Evolutionary conservation across 1,284 basidiomycete genomes (phyloP).

Genomic region (Cryptococcus floricola): DNA sequence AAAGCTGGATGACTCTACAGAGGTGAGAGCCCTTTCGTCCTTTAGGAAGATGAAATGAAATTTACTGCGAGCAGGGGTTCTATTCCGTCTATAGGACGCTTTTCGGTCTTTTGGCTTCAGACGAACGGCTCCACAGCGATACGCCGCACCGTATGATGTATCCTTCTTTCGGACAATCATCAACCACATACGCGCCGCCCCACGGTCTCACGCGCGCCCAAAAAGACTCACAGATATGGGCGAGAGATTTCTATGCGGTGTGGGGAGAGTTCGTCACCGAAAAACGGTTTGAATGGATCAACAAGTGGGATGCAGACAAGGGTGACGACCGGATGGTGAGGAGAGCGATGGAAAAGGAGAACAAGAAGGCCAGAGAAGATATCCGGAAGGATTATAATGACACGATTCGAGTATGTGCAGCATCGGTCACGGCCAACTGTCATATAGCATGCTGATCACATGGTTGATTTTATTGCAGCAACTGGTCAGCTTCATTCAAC

Average conservation of each 20-base stretch:
- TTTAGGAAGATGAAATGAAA: not conserved
- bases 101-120: slow-evolving; percentile 76
- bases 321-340: slow-evolving; percentile 83
- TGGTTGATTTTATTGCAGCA: slow-evolving; percentile 53
- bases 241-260: slow-evolving; percentile 73
- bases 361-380: slow-evolving; percentile 84
- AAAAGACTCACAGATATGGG: slow-evolving; percentile 52
- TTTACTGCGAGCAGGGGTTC: slow-evolving; percentile 62
- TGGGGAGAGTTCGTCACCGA: slow-evolving; percentile 85
- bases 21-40: slow-evolving; percentile 53
- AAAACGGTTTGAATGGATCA: slow-evolving; percentile 88
- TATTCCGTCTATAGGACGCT: slow-evolving; percentile 86
- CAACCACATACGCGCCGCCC: slow-evolving; percentile 59
- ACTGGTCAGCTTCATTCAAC: slow-evolving; percentile 80
- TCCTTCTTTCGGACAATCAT: slow-evolving; percentile 79
- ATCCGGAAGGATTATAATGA: slow-evolving; percentile 91
- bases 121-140: slow-evolving; percentile 65
- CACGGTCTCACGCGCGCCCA: slow-evolving; percentile 53
- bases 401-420: slow-evolving; percentile 65
- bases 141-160: slow-evolving; percentile 53
- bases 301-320: slow-evolving; percentile 75
- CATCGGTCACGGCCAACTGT: no score
- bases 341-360: slow-evolving; percentile 91
- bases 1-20: slow-evolving; percentile 64
- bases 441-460: not conserved